Base-by-base conservation (phyloP, 768 basidiomycete species). In the Cystobasidium ongulense region DNA sequence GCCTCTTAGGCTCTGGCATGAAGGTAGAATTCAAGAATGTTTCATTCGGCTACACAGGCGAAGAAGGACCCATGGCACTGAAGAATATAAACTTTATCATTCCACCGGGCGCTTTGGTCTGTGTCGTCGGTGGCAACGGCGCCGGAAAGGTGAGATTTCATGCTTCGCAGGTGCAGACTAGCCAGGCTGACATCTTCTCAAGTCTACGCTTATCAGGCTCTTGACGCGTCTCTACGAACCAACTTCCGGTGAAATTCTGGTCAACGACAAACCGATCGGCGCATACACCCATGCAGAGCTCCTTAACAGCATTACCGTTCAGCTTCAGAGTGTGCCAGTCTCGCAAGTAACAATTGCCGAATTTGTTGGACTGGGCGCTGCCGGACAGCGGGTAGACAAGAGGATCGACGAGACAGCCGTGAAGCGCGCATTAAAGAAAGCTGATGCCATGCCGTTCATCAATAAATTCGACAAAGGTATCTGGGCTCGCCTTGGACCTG, bases 201-300 rank as follows among this genome's bases (percentile, higher is more conserved):
- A 59, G 57, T 59, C 57, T 5, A 59, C 57, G 25, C 57, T 59
- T 29, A 59, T 59, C 57, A 59, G 29, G 57, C 57, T 59, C 2
- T 35, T 59, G 57, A 59, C 57, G 23, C 57, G 57, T 15, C 33
- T 59, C 29, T 59, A 59, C 21, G 57, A 59, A 27, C 57, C 57
- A 27, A 59, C 57, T 29, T 29, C 57, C 21, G 57, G 57, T 15
- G 33, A 35, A 15, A 59, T 59, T 27, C 57, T 59, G 29, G 57
- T 59, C 29, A 59, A 59, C 21, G 57, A 59, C 29, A 10, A 1
- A 35, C 57, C 57, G 23, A 59, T 59, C 5, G 57, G 57, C 57
- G 11, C 57, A 15, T 59, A 59, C 27, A 35, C 11, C 29, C 57
- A 59, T 21, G 23, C 17, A 5, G 57, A 59, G 57, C 57, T 59